phyloP scores from a whole-genome alignment of 495 filamentous ascomycete species.

The Antarctomyces pellizariae region DNA sequence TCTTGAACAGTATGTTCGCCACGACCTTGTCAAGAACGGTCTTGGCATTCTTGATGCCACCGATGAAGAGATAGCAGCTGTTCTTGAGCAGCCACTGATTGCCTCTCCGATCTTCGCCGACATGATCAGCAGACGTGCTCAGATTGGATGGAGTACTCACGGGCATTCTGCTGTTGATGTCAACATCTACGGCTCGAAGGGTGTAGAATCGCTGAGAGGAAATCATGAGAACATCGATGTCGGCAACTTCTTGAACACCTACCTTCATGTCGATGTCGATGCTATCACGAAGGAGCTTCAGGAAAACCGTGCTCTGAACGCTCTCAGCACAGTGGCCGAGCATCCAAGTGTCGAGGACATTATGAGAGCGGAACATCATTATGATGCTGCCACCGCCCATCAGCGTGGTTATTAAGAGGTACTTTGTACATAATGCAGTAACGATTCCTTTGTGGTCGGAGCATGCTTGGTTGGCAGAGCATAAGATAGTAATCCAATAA shows the following conservation, averaged over 20 bases:
- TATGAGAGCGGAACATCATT: too few species aligned
- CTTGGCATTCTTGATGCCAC: constrained; percentile 57
- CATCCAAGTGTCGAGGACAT: constrained; percentile 7
- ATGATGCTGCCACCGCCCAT: too few species aligned
- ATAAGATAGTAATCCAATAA: neutral
- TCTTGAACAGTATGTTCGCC: constrained; percentile 32
- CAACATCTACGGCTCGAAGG: constrained; percentile 59
- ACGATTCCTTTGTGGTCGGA: too few species aligned
- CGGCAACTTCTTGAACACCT: constrained; percentile 54
- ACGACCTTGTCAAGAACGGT: constrained; percentile 32
- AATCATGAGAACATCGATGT: constrained; percentile 94
- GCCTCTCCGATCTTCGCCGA: constrained; percentile 45
- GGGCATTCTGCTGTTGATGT: constrained; percentile 81
- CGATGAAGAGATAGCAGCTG: constrained; percentile 39
- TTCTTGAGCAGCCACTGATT: constrained; percentile 29
- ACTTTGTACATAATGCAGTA: too few species aligned
- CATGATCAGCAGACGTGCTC: constrained; percentile 67
- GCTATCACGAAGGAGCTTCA: constrained; percentile 49
- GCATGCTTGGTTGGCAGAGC: too few species aligned
- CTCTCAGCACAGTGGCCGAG: constrained; percentile 1
- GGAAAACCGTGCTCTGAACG: constrained; percentile 23
- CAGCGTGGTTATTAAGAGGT: too few species aligned
- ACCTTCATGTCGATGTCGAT: constrained; percentile 58
- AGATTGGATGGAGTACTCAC: constrained; percentile 81
- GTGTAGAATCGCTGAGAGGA: constrained; percentile 33